Evolutionary conservation across 306 rosid genomes (phyloP).

Genomic region (Medicago arabica): DNA sequence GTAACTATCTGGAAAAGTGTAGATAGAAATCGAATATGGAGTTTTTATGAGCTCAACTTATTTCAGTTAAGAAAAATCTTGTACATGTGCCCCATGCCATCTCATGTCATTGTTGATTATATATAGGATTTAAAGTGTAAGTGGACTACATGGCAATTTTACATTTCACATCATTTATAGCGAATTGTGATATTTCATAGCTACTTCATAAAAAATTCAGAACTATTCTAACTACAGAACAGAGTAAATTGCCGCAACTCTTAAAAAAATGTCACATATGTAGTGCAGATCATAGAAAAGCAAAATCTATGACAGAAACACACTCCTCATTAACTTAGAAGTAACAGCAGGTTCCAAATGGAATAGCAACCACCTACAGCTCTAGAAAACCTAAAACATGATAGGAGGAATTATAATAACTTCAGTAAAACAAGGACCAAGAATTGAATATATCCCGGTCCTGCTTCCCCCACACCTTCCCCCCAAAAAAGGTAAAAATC

Average conservation of each 20-base stretch:
- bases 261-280: no score
- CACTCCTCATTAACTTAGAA: not conserved
- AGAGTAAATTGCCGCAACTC: no score
- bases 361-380: not conserved
- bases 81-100: constrained; percentile 26
- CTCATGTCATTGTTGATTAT: constrained; percentile 14
- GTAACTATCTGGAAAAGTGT: not conserved
- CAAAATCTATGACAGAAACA: not conserved
- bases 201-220: no score
- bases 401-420: not conserved
- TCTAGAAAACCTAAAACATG: not conserved
- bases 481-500: not conserved
- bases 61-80: constrained; percentile 11
- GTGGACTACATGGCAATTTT: not conserved
- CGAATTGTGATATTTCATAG: no score
- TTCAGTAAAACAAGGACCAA: not conserved
- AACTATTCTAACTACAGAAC: no score
- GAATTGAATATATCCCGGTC: no score
- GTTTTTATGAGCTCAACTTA: constrained; percentile 2
- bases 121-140: constrained; percentile 15
- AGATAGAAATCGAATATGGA: constrained; percentile 10
- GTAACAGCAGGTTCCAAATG: not conserved
- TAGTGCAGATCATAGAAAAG: not conserved
- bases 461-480: no score
- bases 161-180: no score